Conservation (phyloP, 495 filamentous ascomycete genomes). For the Lophiotrema nucula region DNA sequence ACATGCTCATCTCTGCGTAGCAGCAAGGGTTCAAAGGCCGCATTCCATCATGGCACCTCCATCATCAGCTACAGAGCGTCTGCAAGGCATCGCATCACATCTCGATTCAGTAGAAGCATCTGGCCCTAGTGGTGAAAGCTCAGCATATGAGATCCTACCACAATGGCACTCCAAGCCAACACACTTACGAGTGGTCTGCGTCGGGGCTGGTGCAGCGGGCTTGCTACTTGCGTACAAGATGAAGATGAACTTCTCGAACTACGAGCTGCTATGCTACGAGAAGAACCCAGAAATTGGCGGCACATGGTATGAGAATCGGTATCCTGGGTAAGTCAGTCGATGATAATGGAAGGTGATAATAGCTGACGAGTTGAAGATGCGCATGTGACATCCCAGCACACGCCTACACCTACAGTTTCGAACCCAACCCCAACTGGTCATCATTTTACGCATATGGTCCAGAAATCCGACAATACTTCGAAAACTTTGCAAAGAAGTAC, state of each 20-base stretch:
- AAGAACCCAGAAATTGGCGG: conserved; percentile 6
- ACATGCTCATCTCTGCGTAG: no score
- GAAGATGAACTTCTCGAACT: background rate
- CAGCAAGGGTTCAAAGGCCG: no score
- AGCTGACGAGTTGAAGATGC: background rate
- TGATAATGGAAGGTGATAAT: background rate
- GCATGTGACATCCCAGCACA: conserved; percentile 32
- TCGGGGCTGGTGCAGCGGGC: conserved; percentile 3
- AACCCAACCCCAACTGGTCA: conserved; percentile 35
- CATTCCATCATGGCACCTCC: no score
- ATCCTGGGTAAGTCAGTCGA: conserved; percentile 2
- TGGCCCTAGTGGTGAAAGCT: background rate
- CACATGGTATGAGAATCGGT: conserved; percentile 12
- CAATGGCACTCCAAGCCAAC: conserved; percentile 8
- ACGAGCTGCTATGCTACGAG: conserved; percentile 18
- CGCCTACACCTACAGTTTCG: conserved; percentile 34
- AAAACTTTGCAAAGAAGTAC: conserved; percentile 25
- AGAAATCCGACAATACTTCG: conserved; percentile 34
- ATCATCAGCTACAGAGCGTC: no score
- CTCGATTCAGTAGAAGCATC: background rate
- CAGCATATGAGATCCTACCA: background rate
- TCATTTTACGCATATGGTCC: conserved; percentile 9
- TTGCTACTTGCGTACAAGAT: conserved; percentile 1
- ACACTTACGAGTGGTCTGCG: background rate
- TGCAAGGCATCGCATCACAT: background rate